Evolutionary conservation across 148 eudicot species (phyloP), one percentile per base, ranked within the genome.

Genomic region (Chenopodium quinoa): DNA sequence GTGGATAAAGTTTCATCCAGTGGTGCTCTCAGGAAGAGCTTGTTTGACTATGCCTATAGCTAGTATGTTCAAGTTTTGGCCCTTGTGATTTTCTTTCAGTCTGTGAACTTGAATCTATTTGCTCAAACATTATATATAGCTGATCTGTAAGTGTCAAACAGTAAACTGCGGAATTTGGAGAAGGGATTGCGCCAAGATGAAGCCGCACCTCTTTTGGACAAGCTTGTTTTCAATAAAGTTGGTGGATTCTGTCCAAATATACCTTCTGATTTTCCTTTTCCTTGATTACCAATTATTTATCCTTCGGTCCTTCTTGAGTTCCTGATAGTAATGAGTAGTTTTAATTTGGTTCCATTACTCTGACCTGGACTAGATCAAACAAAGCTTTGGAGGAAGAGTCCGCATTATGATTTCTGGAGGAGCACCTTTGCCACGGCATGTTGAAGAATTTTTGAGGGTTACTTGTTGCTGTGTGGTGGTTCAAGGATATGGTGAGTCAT

Each of bases 371-470:
- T 73, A 96, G 99, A 91, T 96, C 82, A 96, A 91, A 79, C 93
- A 90, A 90, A 93, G 88, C 62, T 94, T 96, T 84, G 99, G 99
- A 64, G 99, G 99, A 75, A 87, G 91, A 75, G 90, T 94, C 78
- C 95, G 94, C 58, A 81, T 92, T 20, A 86, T 96, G 86, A 79
- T 92, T 32, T 94, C 99, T 40, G 99, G 99, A 84, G 99, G 98
- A 63, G 99, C 99, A 7, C 99, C 99, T 67, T 87, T 96, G 82
- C 91, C 99, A 7, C 91, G 88, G 54, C 99, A 96, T 79, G 85
- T 94, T 46, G 99, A 96, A 84, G 99, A 96, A 83, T 96, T 96
- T 88, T 86, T 96, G 82, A 90, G 99, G 86, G 99, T 96, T 60
- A 82, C 99, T 46, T 89, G 92, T 77, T 86, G 99, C 78, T 79